These are phyloP conservation scores for Sporobolomyces pararoseus DNA, from an alignment of 768 basidiomycete species.

Conservation along the genomic window DNA sequence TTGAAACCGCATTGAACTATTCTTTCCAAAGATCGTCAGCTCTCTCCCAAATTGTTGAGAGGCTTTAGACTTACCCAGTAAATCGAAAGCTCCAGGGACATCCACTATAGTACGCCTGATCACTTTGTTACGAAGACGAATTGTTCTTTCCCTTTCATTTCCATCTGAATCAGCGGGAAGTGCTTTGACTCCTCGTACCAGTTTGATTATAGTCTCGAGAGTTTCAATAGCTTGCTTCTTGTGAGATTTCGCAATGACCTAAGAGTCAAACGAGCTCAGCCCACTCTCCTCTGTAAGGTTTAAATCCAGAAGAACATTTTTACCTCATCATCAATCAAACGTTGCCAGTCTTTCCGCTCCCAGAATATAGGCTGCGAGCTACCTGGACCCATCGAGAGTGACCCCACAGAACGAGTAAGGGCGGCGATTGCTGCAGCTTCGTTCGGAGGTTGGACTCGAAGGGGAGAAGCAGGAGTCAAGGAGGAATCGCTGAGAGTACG, in stretches of 20 bases:
- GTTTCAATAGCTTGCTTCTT: slow-evolving; percentile 19
- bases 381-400: not conserved
- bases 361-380: not conserved
- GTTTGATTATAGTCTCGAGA: slow-evolving; percentile 12
- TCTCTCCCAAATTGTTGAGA: too few species aligned
- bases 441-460: too few species aligned
- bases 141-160: slow-evolving; percentile 2
- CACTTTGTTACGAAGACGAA: not conserved
- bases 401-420: not conserved
- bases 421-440: not conserved
- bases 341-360: slow-evolving; percentile 1
- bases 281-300: too few species aligned
- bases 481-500: not conserved
- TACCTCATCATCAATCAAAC: slow-evolving; percentile 20
- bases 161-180: not conserved
- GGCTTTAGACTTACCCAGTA: slow-evolving; percentile 6
- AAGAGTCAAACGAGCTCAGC: not conserved
- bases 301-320: not conserved
- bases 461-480: not conserved
- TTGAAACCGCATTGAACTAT: slow-evolving; percentile 21
- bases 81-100: slow-evolving; percentile 6
- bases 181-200: slow-evolving; percentile 1
- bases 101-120: slow-evolving; percentile 5
- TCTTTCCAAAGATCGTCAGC: too few species aligned
- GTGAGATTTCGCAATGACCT: slow-evolving; percentile 21